Conservation (phyloP, 192 early-diverging fungal genomes). For the Spizellomyces sp. region DNA sequence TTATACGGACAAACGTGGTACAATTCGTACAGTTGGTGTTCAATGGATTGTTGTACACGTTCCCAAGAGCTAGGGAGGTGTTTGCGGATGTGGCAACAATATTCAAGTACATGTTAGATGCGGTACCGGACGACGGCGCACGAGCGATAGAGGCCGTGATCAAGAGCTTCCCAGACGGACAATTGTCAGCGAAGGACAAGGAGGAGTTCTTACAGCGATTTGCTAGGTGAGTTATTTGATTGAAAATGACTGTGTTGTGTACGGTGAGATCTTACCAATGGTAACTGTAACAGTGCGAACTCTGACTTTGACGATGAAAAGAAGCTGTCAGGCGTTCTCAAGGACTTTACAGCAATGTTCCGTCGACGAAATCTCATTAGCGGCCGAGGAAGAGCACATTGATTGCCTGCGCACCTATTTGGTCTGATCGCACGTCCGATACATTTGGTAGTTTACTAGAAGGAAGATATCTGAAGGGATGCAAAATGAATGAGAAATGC, state of each 20-base stretch:
- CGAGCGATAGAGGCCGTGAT: conserved; percentile 55
- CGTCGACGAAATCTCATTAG: conserved; percentile 44
- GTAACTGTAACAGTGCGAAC: conserved; percentile 41
- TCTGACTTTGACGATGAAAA: conserved; percentile 51
- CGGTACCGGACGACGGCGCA: conserved; percentile 48
- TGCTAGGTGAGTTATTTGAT: conserved; percentile 50
- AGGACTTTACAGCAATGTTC: conserved; percentile 61
- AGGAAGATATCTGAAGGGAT: too few relatives aligned
- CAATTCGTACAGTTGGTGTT: conserved; percentile 50
- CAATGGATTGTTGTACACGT: conserved; percentile 57
- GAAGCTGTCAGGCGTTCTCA: conserved; percentile 53
- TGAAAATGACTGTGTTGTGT: not conserved
- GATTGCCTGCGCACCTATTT: too few relatives aligned
- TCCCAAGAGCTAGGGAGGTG: conserved; percentile 58
- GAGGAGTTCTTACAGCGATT: conserved; percentile 56
- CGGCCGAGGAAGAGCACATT: not conserved
- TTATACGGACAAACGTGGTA: conserved; percentile 44
- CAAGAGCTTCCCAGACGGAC: conserved; percentile 42
- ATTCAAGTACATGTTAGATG: conserved; percentile 41
- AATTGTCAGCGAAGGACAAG: conserved; percentile 49
- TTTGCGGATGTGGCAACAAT: conserved; percentile 56
- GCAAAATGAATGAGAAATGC: too few relatives aligned
- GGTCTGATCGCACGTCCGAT: too few relatives aligned
- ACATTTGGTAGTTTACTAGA: too few relatives aligned
- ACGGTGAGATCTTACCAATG: conserved; percentile 1